phyloP scores from a whole-genome alignment of 2,329 filamentous ascomycete species.

The Sclerotinia glacialis region DNA sequence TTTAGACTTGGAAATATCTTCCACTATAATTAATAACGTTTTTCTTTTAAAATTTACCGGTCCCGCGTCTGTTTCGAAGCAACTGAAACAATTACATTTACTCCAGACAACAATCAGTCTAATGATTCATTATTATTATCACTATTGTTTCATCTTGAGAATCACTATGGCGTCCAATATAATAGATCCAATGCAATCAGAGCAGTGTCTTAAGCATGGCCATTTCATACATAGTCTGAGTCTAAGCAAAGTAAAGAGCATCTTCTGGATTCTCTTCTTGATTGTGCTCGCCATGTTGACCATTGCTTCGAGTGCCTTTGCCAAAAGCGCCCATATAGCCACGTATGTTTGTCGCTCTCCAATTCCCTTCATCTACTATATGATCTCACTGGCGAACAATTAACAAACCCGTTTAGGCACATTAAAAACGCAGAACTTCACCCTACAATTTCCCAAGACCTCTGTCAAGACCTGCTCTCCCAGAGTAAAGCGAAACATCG shows the following conservation, averaged over 20 bases:
- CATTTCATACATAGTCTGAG: slow-evolving; percentile 45
- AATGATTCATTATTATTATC: not conserved
- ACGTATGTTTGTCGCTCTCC: not conserved
- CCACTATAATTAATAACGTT: not conserved
- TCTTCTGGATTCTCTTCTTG: slow-evolving; percentile 49
- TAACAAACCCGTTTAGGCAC: not conserved
- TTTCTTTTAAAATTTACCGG: not conserved
- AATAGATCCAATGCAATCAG: not conserved
- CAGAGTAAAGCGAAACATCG: slow-evolving; percentile 11
- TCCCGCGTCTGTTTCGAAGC: not conserved
- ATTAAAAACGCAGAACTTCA: not conserved
- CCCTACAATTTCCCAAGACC: not conserved
- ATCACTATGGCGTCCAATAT: not conserved
- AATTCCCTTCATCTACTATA: not conserved
- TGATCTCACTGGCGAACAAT: not conserved
- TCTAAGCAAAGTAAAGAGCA: slow-evolving; percentile 48
- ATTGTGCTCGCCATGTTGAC: slow-evolving; percentile 47
- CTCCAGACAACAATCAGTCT: not conserved
- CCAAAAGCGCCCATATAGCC: slow-evolving; percentile 16
- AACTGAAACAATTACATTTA: not conserved
- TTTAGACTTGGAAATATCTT: not conserved
- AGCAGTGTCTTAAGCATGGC: slow-evolving; percentile 42
- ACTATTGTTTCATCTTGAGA: no score
- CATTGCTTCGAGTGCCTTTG: slow-evolving; percentile 39
- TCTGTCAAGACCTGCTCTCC: not conserved